These are phyloP conservation scores for Coemansia sp. DNA, from an alignment of 192 early-diverging fungal genomes.

Conservation along the genomic window DNA sequence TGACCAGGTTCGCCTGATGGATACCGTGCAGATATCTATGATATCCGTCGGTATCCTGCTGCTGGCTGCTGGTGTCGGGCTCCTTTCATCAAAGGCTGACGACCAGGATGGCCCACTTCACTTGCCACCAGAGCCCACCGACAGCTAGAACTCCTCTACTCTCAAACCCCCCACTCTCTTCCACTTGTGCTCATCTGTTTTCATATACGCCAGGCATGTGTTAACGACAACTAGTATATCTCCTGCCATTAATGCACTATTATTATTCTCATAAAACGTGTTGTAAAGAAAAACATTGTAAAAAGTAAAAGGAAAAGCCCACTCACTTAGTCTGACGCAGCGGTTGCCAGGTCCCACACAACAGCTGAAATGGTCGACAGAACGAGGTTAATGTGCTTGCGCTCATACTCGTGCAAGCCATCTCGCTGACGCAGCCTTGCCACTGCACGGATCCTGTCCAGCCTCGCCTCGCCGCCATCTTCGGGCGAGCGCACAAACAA, in stretches of 20 bases:
- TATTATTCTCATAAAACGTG: not conserved
- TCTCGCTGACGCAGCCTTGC: conserved; percentile 30
- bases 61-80: conserved; percentile 62
- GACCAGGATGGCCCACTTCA: conserved; percentile 32
- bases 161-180: not conserved
- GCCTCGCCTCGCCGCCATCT: conserved; percentile 12
- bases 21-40: conserved; percentile 60
- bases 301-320: conserved; percentile 2
- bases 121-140: conserved; percentile 13
- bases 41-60: conserved; percentile 66
- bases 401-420: conserved; percentile 50
- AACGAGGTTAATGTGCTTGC: conserved; percentile 51
- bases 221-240: not conserved
- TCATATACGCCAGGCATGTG: not conserved
- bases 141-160: not conserved
- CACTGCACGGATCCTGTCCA: conserved; percentile 35
- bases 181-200: not conserved
- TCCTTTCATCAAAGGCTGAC: conserved; percentile 59
- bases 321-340: not conserved
- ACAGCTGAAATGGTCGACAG: conserved; percentile 51
- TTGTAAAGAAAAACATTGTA: not conserved
- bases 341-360: conserved; percentile 42
- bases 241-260: not conserved
- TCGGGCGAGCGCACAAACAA: conserved; percentile 38
- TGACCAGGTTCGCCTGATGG: conserved; percentile 64